Evolutionary conservation across 257 asterid genomes (phyloP).

Genomic region (Mentha longifolia): DNA sequence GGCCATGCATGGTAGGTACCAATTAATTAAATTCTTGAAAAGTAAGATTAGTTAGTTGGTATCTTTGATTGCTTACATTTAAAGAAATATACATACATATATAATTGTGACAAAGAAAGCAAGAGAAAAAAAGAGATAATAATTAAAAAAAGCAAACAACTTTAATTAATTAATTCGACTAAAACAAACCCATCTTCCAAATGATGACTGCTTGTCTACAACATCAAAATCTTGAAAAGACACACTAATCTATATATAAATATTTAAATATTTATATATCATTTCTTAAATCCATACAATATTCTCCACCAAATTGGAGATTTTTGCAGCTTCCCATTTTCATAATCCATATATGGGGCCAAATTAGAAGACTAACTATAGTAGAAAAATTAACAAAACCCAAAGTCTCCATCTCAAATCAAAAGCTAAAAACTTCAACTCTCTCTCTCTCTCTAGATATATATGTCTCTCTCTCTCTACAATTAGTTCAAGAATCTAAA

Average conservation of each 20-base stretch:
- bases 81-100: slow-evolving; percentile 17
- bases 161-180: slow-evolving; percentile 54
- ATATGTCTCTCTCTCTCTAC: slow-evolving; percentile 27
- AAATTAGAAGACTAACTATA: slow-evolving; percentile 40
- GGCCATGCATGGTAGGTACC: slow-evolving; percentile 74
- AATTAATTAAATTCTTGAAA: slow-evolving; percentile 35
- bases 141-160: slow-evolving; percentile 47
- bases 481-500: slow-evolving; percentile 59
- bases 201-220: slow-evolving; percentile 60
- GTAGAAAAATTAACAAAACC: slow-evolving; percentile 31
- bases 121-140: slow-evolving; percentile 26
- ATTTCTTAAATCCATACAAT: slow-evolving; percentile 45
- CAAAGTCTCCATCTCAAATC: slow-evolving; percentile 53
- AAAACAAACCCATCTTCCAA: slow-evolving; percentile 54
- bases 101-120: slow-evolving; percentile 40
- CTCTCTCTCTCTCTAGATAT: slow-evolving; percentile 31
- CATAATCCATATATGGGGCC: slow-evolving; percentile 44
- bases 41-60: slow-evolving; percentile 56
- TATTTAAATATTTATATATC: too few relatives aligned
- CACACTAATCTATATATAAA: slow-evolving; percentile 41
- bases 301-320: slow-evolving; percentile 61
- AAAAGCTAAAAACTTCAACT: slow-evolving; percentile 50
- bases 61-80: slow-evolving; percentile 55
- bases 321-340: slow-evolving; percentile 48
- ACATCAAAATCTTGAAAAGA: slow-evolving; percentile 63